Evolutionary conservation across 2,329 filamentous ascomycete genomes (phyloP).

Genomic region (Xylariaceae sp.): DNA sequence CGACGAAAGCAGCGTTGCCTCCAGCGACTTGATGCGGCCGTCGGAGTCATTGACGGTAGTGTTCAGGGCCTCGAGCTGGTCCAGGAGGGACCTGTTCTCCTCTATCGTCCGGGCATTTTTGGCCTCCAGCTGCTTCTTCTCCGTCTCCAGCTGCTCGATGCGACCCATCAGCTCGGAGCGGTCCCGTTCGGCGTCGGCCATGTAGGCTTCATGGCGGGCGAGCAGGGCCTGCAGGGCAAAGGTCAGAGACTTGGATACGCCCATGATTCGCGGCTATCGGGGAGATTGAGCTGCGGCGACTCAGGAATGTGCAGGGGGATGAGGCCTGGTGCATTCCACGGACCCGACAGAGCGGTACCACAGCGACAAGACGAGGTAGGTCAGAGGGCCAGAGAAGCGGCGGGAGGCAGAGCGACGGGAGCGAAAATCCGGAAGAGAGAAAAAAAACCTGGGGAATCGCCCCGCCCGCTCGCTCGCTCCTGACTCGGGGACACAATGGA

Average conservation of each 20-base stretch:
- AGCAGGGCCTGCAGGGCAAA: conserved; percentile 77
- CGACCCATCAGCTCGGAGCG: conserved; percentile 62
- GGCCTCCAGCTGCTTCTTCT: conserved; percentile 66
- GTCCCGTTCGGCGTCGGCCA: conserved; percentile 84
- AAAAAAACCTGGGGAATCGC: too few relatives aligned
- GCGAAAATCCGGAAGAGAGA: too few relatives aligned
- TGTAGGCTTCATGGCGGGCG: conserved; percentile 86
- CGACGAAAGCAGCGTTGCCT: conserved; percentile 67
- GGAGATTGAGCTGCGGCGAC: conserved; percentile 4
- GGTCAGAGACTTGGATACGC: conserved; percentile 53
- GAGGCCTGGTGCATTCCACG: conserved; percentile 4
- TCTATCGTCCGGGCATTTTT: conserved; percentile 72
- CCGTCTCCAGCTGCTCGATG: conserved; percentile 67
- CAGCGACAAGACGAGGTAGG: too few relatives aligned
- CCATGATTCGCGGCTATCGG: conserved; percentile 9
- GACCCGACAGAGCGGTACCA: background rate
- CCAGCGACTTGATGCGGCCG: conserved; percentile 66
- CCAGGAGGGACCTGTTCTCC: conserved; percentile 73
- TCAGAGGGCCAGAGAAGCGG: too few relatives aligned
- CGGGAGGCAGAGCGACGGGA: too few relatives aligned
- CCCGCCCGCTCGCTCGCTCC: too few relatives aligned
- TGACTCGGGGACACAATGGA: too few relatives aligned
- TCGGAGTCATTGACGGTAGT: conserved; percentile 73
- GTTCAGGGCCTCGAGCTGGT: conserved; percentile 81
- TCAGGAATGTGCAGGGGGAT: conserved; percentile 15